Conservation (phyloP, 2,329 filamentous ascomycete genomes). For the Paecilomyces sp. region DNA sequence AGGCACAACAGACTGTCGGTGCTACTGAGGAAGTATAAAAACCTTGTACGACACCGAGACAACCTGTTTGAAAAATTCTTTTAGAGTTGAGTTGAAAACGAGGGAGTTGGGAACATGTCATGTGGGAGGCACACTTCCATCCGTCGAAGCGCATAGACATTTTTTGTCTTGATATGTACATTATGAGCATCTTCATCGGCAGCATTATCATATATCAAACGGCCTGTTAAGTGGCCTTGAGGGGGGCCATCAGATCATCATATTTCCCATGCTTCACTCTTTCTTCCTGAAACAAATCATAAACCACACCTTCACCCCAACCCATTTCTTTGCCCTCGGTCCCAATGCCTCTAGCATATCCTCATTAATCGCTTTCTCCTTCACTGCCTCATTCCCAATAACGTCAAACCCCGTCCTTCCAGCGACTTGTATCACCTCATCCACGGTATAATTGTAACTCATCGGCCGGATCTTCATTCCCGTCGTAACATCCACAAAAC, state of each 20-base stretch:
- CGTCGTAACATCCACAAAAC: constrained; percentile 49
- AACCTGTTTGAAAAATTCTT: constrained; percentile 50
- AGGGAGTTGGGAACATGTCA: background rate
- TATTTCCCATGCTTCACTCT: background rate
- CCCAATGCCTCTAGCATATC: constrained; percentile 54
- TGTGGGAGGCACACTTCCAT: background rate
- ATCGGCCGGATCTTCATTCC: constrained; percentile 52
- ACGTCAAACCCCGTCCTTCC: constrained; percentile 39
- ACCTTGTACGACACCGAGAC: constrained; percentile 59
- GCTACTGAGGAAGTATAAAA: constrained; percentile 50
- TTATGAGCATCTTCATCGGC: background rate
- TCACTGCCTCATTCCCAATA: constrained; percentile 24
- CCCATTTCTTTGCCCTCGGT: constrained; percentile 57
- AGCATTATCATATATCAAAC: background rate
- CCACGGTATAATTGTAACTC: constrained; percentile 51
- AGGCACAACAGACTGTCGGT: constrained; percentile 53
- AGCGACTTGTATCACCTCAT: constrained; percentile 47
- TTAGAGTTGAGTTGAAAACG: constrained; percentile 12
- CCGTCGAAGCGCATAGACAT: background rate
- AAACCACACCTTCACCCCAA: constrained; percentile 50
- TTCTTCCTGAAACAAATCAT: constrained; percentile 40
- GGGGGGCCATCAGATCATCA: background rate
- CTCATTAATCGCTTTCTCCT: constrained; percentile 43
- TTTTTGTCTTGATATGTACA: constrained; percentile 5
- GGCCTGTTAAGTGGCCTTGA: background rate